phyloP scores from a whole-genome alignment of 495 filamentous ascomycete genomes.

The Lasiosphaeria ovina region DNA sequence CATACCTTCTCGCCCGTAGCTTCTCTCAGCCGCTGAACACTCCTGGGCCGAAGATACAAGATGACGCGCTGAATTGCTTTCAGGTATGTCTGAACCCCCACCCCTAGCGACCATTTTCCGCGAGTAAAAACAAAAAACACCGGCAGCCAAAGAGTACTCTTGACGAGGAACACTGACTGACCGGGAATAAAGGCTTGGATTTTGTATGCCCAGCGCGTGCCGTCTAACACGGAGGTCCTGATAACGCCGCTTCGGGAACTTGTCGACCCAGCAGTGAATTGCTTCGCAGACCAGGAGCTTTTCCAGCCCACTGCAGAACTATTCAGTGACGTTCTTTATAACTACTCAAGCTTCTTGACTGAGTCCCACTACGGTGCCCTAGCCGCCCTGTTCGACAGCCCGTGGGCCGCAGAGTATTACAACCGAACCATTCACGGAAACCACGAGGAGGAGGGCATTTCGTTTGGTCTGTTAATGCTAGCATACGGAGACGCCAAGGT shows the following conservation, averaged over 20 bases:
- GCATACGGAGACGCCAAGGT: conserved; percentile 64
- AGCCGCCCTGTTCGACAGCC: conserved; percentile 54
- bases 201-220: conserved; percentile 60
- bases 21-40: conserved; percentile 34
- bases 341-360: conserved; percentile 62
- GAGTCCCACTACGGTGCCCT: conserved; percentile 53
- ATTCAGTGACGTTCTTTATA: conserved; percentile 61
- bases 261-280: conserved; percentile 54
- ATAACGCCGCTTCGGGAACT: conserved; percentile 56
- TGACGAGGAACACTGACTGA: no score
- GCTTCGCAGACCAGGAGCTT: conserved; percentile 51
- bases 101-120: neutral
- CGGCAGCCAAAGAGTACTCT: no score
- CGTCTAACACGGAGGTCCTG: conserved; percentile 50
- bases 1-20: conserved; percentile 45
- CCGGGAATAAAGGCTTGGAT: conserved; percentile 56
- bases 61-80: conserved; percentile 58
- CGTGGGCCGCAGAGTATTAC: conserved; percentile 53
- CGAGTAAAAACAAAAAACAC: no score
- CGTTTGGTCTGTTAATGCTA: conserved; percentile 67
- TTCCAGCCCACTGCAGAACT: conserved; percentile 61
- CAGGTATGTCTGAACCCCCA: conserved; percentile 42
- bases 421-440: conserved; percentile 55
- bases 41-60: conserved; percentile 30
- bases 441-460: conserved; percentile 61